These are phyloP conservation scores for Polysphondylium violaceum DNA, from an alignment of 78 protist genomes.

Conservation along the genomic window DNA sequence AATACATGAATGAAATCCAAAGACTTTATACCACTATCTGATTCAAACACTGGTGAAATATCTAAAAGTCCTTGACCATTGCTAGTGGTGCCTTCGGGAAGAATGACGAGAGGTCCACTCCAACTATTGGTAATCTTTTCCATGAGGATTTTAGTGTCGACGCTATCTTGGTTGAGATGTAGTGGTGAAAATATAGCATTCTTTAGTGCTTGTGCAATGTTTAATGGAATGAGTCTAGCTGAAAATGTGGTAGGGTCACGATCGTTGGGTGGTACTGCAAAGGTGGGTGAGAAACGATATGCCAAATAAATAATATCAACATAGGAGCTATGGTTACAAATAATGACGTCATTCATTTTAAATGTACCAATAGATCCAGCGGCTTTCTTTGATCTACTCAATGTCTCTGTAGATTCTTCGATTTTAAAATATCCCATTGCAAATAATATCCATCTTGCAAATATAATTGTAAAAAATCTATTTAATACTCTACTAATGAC, in stretches of 20 bases:
- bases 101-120: constrained; percentile 53
- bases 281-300: constrained; percentile 52
- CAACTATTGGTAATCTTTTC: background rate
- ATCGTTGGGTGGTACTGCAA: constrained; percentile 75
- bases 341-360: constrained; percentile 21
- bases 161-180: background rate
- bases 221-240: constrained; percentile 31
- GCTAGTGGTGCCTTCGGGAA: constrained; percentile 65
- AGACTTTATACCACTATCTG: background rate
- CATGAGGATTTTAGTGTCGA: constrained; percentile 1
- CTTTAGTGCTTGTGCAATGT: constrained; percentile 7
- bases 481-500: constrained; percentile 12
- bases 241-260: background rate
- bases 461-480: constrained; percentile 37
- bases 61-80: constrained; percentile 61
- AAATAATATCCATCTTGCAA: constrained; percentile 24
- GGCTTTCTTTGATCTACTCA: constrained; percentile 19
- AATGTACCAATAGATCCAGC: constrained; percentile 17
- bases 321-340: constrained; percentile 57
- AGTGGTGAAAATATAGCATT: constrained; percentile 56
- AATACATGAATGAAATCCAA: constrained; percentile 25
- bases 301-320: constrained; percentile 61
- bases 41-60: background rate
- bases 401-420: constrained; percentile 54
- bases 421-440: constrained; percentile 38